phyloP scores from a whole-genome alignment of 2,329 filamentous ascomycete genomes.

The Fusarium verrucosum region DNA sequence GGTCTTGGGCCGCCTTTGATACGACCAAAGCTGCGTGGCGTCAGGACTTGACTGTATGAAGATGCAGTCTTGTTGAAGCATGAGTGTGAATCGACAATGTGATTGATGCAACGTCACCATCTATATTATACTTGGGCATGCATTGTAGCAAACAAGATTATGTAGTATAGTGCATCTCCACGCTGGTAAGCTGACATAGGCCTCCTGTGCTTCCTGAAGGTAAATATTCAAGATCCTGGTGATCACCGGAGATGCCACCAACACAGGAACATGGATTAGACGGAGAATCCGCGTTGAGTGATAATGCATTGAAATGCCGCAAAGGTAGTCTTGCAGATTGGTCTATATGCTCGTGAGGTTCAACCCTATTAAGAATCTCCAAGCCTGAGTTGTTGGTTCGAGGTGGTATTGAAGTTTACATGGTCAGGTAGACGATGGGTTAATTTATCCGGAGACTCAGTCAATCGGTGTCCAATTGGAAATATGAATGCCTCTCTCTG shows the following conservation, averaged over 20 bases:
- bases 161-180: neutral
- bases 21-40: neutral
- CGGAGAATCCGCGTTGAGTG: neutral
- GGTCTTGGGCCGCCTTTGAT: neutral
- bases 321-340: neutral
- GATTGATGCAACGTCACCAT: too few relatives aligned
- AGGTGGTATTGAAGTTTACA: neutral
- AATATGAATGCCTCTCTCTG: neutral
- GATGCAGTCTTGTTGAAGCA: neutral
- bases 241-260: constrained; percentile 10
- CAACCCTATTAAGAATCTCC: neutral
- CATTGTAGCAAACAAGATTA: too few relatives aligned
- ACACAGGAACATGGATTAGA: constrained; percentile 5
- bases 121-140: too few relatives aligned
- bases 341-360: neutral
- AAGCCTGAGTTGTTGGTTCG: neutral
- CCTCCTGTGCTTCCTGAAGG: neutral
- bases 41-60: neutral
- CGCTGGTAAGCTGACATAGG: neutral
- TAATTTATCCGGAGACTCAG: neutral
- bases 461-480: neutral
- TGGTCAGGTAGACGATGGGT: neutral
- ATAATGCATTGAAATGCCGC: neutral
- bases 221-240: constrained; percentile 12
- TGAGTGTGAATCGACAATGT: neutral